These are phyloP conservation scores for Ophiocordyceps camponoti-floridani DNA, from an alignment of 2,329 filamentous ascomycete species.

Conservation along the genomic window DNA sequence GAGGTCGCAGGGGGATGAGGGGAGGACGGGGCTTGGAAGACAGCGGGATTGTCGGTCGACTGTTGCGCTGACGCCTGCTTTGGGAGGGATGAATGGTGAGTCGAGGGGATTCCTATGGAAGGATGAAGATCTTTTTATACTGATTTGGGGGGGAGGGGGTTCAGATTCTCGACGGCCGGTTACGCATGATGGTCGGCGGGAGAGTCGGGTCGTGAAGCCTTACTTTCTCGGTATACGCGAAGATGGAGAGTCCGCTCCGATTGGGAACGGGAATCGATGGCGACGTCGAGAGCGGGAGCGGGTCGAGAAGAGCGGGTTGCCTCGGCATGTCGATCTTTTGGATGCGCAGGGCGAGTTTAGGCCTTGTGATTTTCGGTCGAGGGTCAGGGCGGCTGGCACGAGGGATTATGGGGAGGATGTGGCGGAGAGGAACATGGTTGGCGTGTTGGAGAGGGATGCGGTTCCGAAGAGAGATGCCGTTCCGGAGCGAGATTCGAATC, in stretches of 20 bases:
- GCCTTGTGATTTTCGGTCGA: slow-evolving; percentile 24
- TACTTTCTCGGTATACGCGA: background rate
- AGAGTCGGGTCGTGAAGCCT: background rate
- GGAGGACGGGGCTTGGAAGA: background rate
- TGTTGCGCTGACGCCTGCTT: background rate
- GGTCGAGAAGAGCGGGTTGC: background rate
- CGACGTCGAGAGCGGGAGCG: background rate
- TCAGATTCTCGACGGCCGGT: background rate
- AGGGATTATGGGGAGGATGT: slow-evolving; percentile 42
- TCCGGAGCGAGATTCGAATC: too few species aligned
- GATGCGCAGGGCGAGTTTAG: slow-evolving; percentile 20
- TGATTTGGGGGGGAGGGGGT: too few species aligned
- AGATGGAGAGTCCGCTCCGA: too few species aligned
- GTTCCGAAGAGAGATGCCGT: slow-evolving; percentile 6
- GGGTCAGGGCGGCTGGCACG: slow-evolving; percentile 27
- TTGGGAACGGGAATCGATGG: background rate
- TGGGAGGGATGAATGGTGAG: background rate
- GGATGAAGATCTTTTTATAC: background rate
- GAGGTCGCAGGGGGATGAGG: background rate
- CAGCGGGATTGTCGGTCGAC: background rate
- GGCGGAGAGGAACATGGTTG: slow-evolving; percentile 33
- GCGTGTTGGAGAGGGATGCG: background rate
- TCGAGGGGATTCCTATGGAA: too few species aligned
- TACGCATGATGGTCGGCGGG: background rate
- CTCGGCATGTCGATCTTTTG: background rate